These are phyloP conservation scores for Xylariales sp. DNA, from an alignment of 2,329 filamentous ascomycete genomes.

Conservation along the genomic window DNA sequence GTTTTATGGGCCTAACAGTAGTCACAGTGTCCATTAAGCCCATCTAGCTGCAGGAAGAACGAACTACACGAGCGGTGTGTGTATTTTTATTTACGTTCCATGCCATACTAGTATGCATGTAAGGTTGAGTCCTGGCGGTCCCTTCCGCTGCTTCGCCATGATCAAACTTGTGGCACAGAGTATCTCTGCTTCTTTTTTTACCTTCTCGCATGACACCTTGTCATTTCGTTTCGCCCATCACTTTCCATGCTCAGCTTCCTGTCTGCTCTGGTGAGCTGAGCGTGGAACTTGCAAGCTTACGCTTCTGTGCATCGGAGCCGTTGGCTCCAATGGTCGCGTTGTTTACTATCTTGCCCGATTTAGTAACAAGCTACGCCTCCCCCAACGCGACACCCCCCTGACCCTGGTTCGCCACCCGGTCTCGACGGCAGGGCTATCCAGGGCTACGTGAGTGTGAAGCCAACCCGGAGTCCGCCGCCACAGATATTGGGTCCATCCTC, in stretches of 20 bases:
- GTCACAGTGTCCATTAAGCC: too few species aligned
- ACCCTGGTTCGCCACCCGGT: background rate
- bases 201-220: background rate
- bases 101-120: too few species aligned
- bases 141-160: too few species aligned
- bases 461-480: background rate
- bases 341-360: background rate
- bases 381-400: background rate
- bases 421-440: background rate
- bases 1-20: too few species aligned
- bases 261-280: background rate
- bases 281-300: background rate
- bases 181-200: too few species aligned
- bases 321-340: background rate
- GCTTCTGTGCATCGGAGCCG: background rate
- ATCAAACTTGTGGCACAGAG: too few species aligned
- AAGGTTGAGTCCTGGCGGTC: too few species aligned
- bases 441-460: background rate
- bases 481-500: background rate
- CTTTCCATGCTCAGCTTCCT: background rate
- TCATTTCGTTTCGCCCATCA: too few species aligned
- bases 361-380: background rate
- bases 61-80: too few species aligned
- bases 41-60: too few species aligned
- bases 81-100: too few species aligned